Evolutionary conservation across 768 basidiomycete genomes (phyloP), one percentile per base, ranked within the genome.

Genomic region (Dioszegia aurantiaca): DNA sequence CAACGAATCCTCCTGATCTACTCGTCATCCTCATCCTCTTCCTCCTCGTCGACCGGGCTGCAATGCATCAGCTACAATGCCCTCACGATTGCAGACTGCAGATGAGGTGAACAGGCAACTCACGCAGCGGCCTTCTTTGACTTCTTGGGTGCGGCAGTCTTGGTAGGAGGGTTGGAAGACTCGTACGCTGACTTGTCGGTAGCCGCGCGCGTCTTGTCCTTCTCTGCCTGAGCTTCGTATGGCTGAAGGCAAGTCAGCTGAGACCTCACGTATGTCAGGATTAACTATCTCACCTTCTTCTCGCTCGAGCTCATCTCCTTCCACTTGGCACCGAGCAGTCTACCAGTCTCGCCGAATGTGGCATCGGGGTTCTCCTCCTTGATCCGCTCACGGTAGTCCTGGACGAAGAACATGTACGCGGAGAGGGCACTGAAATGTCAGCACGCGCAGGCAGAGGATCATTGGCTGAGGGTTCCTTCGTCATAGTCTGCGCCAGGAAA

Each of bases 331-430:
- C 94, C 94, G 59, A 98, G 85, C 44, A 95, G 82, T 80, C 92
- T 95, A 68, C 93, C 94, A 59, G 95, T 83, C 82, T 64, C 65
- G 88, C 92, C 93, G 73, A 97, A 98, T 56, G 87, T 83, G 27
- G 90, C 91, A 59, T 92, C 90, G 47, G 93, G 93, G 80, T 97
- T 94, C 80, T 95, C 91, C 58, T 84, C 74, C 85, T 93, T 94
- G 83, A 97, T 89, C 75, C 88, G 84, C 79, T 93, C 88, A 74
- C 93, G 84, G 89, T 90, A 88, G 78, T 91, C 93, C 77, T 92
- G 89, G 69, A 85, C 86, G 83, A 97, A 98, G 87, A 92, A 92
- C 94, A 98, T 95, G 81, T 95, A 98, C 39, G 94, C 91, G 28
- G 92, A 95, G 44, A 95, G 82, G 0, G 90, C 88, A 54, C 92